These are phyloP conservation scores for Lipomyces yarrowii DNA, from an alignment of 1,139 yeast species.

Conservation along the genomic window DNA sequence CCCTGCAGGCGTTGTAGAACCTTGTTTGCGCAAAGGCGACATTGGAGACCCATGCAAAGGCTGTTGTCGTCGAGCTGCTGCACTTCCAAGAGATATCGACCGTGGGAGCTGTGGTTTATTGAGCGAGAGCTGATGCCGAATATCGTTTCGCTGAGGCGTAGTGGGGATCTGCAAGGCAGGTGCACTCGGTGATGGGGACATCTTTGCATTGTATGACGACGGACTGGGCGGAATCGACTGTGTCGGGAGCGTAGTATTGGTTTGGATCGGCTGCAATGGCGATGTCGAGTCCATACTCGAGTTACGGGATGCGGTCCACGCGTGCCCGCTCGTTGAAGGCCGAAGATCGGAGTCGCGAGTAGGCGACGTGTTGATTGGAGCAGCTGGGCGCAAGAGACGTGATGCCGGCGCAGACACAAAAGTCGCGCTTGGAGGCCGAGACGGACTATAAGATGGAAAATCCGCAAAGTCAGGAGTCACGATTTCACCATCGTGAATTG, in stretches of 20 bases:
- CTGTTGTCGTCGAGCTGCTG: constrained; percentile 16
- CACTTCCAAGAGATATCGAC: constrained; percentile 25
- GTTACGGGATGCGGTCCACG: constrained; percentile 3
- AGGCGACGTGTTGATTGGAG: constrained; percentile 17
- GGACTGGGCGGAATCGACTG: constrained; percentile 10
- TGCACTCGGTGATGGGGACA: neutral
- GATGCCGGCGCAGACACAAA: constrained; percentile 3
- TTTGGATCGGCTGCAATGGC: constrained; percentile 4
- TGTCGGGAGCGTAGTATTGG: constrained; percentile 2
- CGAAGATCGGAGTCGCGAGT: neutral
- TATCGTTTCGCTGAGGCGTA: constrained; percentile 6
- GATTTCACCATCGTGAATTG: constrained; percentile 4
- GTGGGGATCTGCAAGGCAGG: constrained; percentile 2
- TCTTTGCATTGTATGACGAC: neutral
- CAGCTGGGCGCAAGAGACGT: constrained; percentile 21
- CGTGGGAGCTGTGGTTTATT: constrained; percentile 26
- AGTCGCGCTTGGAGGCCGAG: constrained; percentile 4
- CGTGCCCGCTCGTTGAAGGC: constrained; percentile 3
- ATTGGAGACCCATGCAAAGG: constrained; percentile 5
- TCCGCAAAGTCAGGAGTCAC: constrained; percentile 25
- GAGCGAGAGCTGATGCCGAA: constrained; percentile 23
- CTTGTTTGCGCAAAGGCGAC: neutral
- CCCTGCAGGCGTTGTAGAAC: neutral
- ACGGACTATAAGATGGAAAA: constrained; percentile 22
- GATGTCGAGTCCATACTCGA: constrained; percentile 6